Evolutionary conservation across 257 asterid genomes (phyloP).

Genomic region (Solanum habrochaites): DNA sequence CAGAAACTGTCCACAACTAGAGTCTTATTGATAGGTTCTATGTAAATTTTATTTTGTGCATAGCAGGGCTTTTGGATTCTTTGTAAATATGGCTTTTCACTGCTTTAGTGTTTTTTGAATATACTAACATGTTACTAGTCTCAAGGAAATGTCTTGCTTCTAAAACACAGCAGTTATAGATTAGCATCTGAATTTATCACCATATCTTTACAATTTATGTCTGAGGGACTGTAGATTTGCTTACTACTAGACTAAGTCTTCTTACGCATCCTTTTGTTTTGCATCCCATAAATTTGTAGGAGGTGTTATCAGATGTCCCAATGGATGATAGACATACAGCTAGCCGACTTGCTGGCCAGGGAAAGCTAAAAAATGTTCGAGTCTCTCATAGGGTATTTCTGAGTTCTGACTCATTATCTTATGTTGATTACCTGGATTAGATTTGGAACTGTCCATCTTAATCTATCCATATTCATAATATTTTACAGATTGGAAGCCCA

Average conservation of each 20-base stretch:
- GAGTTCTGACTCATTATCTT: constrained; percentile 8
- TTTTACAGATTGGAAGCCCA: constrained; percentile 78
- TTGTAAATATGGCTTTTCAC: neutral
- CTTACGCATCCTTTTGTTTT: neutral
- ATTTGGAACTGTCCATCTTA: neutral
- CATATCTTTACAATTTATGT: neutral
- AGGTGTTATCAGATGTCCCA: constrained; percentile 88
- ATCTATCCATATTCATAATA: neutral
- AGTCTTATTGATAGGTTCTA: neutral
- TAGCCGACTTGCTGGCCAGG: constrained; percentile 43
- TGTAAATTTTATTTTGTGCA: neutral
- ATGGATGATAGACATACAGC: constrained; percentile 65
- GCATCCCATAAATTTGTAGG: constrained; percentile 33
- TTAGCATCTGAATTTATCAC: neutral
- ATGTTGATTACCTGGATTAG: neutral
- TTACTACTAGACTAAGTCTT: neutral
- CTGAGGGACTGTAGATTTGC: neutral
- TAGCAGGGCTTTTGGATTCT: neutral
- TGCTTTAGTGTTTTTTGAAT: neutral
- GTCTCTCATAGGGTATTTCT: constrained; percentile 74
- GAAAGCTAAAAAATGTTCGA: constrained; percentile 59
- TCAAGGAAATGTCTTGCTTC: neutral
- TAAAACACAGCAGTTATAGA: neutral
- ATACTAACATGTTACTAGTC: neutral
- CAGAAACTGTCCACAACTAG: neutral